Percentiles rank a stretch among this genome's conserved stretches.
Conservation (phyloP, 2,329 filamentous ascomycete genomes). For the Fusarium sp. region DNA sequence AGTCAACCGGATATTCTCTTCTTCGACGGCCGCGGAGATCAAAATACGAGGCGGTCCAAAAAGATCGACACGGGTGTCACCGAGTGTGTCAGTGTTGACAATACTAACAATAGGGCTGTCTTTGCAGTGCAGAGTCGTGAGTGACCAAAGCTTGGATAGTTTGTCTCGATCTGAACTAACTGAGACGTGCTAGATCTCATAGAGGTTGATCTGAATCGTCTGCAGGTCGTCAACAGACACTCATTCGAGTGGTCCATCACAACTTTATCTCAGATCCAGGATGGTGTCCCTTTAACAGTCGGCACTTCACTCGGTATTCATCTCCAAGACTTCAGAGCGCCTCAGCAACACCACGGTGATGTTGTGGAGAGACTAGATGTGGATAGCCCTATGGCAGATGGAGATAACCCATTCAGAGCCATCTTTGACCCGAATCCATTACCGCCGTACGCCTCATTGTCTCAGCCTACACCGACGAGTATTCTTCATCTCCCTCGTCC, state of each 20-base stretch:
- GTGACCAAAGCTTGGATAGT: conserved; percentile 45
- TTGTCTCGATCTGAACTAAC: neutral
- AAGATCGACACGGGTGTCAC: conserved; percentile 79
- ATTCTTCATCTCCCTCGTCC: conserved; percentile 80
- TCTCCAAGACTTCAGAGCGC: conserved; percentile 79
- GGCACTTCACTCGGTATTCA: conserved; percentile 86
- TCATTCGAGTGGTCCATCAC: conserved; percentile 86
- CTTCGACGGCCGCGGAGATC: conserved; percentile 60
- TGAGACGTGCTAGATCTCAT: conserved; percentile 65
- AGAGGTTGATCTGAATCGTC: conserved; percentile 82
- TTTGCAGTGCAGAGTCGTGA: conserved; percentile 80
- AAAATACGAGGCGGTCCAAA: conserved; percentile 64
- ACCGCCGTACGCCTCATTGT: conserved; percentile 75
- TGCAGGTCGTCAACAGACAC: conserved; percentile 76
- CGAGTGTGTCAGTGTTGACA: conserved; percentile 86
- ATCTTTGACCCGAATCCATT: conserved; percentile 66
- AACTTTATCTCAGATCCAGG: conserved; percentile 77
- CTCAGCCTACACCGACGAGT: conserved; percentile 83
- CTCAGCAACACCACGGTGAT: conserved; percentile 50
- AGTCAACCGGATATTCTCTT: conserved; percentile 77
- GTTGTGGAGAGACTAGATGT: conserved; percentile 55
- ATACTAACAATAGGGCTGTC: conserved; percentile 74
- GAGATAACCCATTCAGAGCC: conserved; percentile 49
- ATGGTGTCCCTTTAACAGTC: conserved; percentile 80
- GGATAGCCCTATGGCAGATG: conserved; percentile 41